Base-by-base conservation (phyloP, 140 eudicot genomes). In the Oenanthe javanica region DNA sequence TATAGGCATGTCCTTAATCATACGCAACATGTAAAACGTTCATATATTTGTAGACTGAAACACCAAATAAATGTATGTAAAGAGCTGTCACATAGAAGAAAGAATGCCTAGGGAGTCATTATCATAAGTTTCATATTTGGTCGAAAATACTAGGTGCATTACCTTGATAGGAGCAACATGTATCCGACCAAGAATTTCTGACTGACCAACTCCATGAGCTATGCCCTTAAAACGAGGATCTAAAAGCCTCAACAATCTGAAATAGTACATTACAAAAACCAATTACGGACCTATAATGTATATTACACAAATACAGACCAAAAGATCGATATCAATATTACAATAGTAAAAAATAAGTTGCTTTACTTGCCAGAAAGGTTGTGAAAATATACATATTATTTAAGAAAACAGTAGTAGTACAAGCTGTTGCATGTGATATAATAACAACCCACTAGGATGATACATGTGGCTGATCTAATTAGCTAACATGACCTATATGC, bases 111-210 rank as follows among this genome's bases (percentile, higher is more conserved):
- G 13, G 5, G 1, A 36, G 45, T 45, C 50, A 67, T 6, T 67
- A 36, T 31, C 74, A 31, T 36, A 67, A 67, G 45, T 14, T 31
- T 36, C 13, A 31, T 21, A 36, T 21, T 47, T 19, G 18, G 50
- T 23, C 8, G 6, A 47, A 64, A 6, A 51, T 8, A 52, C 61
- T 10, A 51, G 15, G 48, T 43, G 14, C 5, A 79, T 76, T 91
- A 94, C 99, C 91, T 94, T 94, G 72, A 92, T 94, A 49, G 97
- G 95, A 84, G 97, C 99, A 79, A 94, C 99, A 81, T 90, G 97
- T 83, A 94, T 94, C 82, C 96, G 94, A 82, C 99, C 99, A 76
- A 94, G 88, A 70, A 94, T 94, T 86, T 94, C 99, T 14, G 97
- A 61, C 76, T 94, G 99, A 73, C 99, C 97, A 86, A 94, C 97